Base-by-base conservation (phyloP, 1,139 yeast genomes). In the Taphrina wiesneri region DNA sequence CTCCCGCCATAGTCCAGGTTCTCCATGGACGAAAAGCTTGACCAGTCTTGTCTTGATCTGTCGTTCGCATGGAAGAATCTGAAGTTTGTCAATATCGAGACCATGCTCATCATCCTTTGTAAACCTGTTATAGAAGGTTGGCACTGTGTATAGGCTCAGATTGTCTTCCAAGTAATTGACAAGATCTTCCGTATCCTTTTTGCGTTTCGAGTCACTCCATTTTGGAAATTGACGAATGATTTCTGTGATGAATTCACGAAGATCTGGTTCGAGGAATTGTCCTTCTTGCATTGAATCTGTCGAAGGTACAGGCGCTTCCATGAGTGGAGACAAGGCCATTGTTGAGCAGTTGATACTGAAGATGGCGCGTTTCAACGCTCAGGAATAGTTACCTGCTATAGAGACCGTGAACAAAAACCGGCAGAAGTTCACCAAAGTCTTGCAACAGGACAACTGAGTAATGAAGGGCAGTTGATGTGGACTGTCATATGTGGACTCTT, bases 21-120 rank as follows among this genome's bases (percentile, higher is more conserved):
- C 64, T 25, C 64, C 64, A 51, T 49, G 34, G 45, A 60, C 64
- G 30, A 60, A 60, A 28, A 60, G 41, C 23, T 60, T 60, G 64
- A 60, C 51, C 39, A 60, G 41, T 30, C 39, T 60, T 26, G 64
- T 60, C 52, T 60, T 60, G 57, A 60, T 53, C 17, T 26, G 57
- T 2, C 64, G 15, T 34, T 60, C 64, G 47, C 57, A 60, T 3
- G 64, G 64, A 30, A 60, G 30, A 34, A 60, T 60, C 23, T 60
- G 64, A 9, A 60, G 43, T 28, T 60, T 60, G 43, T 60, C 64
- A 43, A 51, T 51, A 28, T 60, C 64, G 28, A 60, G 52, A 19
- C 64, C 64, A 23, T 60, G 64, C 32, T 60, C 64, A 19, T 53
- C 64, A n/a, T 60, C 64, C 39, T 60, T 60, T 26, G 64, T 45